Evolutionary conservation across 1,284 basidiomycete genomes (phyloP), one percentile per base, ranked within the genome.

Genomic region (Caloboletus firmus): DNA sequence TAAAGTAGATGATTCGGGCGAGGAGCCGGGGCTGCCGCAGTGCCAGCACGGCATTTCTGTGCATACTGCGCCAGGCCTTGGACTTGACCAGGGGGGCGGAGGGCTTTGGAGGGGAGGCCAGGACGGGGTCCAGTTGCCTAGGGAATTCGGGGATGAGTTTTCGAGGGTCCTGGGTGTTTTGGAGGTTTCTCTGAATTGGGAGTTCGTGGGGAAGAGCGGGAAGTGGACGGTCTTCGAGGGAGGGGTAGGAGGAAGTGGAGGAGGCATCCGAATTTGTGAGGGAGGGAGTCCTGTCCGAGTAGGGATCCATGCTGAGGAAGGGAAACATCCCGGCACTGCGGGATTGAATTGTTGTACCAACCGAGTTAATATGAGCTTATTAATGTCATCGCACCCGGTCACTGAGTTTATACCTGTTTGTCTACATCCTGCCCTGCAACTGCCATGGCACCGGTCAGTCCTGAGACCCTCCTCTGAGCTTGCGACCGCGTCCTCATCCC

Each of bases 21-120:
- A 88, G 72, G 13, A 83, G 59, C 0, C 65, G 60, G 2, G 81
- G 77, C 5, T 73, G 66, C 18, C 69, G 71, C 15, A 82, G 61
- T 4, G 70, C 59, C n/a, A 60, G 46, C 26, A 74, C 57, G 43
- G 49, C 31, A 13, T 49, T 54, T 28, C 59, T 53, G 11, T 70
- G 67, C 67, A 71, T 71, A 13, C 46, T 68, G 11, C 54, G 55
- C 69, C 69, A 60, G 0, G 67, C 62, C 22, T 35, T 66, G 22
- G 58, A 44, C 51, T 50, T 71, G 40, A 44, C 34, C 8, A 42
- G 5, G 32, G 60, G 55, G 2, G 58, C 4, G 5, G 62, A 37
- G 8, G 41, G 39, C 10, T n/a, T 60, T 4, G 62, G 67, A 3
- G 51, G 52, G 6, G 37, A 3, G 8, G 46, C 30, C 8, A 28